Percentiles rank a stretch among this genome's conserved stretches.
Evolutionary conservation across 2,329 filamentous ascomycete species (phyloP).

Genomic region (Ceratocystis papillata): DNA sequence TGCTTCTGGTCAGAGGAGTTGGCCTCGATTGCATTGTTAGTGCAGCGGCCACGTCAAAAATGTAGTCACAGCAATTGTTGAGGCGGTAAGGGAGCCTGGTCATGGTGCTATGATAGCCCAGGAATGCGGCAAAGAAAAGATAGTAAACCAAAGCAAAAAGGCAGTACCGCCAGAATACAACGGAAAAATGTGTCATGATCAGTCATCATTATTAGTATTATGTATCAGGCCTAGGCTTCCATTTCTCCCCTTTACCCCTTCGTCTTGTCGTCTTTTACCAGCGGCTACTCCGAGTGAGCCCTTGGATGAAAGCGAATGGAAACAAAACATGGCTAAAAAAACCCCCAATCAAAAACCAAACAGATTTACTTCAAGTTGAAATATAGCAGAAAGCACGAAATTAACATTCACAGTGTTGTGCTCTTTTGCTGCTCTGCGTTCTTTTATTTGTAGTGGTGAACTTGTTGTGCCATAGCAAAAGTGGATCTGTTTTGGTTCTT

Average conservation of each 20-base stretch:
- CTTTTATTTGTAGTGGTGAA: not conserved
- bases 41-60: not conserved
- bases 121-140: not conserved
- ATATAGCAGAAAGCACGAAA: not conserved
- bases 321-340: not conserved
- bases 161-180: not conserved
- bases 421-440: not conserved
- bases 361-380: too few relatives aligned
- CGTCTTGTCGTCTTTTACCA: not conserved
- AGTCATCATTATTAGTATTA: not conserved
- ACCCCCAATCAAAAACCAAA: not conserved
- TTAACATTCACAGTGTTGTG: not conserved
- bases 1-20: not conserved
- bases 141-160: not conserved
- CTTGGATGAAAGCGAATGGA: not conserved
- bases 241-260: not conserved
- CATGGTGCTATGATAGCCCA: not conserved
- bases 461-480: not conserved
- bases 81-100: not conserved
- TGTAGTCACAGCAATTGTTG: not conserved
- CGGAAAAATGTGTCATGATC: not conserved
- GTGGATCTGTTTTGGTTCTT: not conserved
- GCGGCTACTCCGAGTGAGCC: constrained; percentile 6
- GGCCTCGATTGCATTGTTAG: not conserved
- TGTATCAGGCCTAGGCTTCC: not conserved